Evolutionary conservation across 2,329 filamentous ascomycete species (phyloP).

Genomic region (Falciphora oryzae): DNA sequence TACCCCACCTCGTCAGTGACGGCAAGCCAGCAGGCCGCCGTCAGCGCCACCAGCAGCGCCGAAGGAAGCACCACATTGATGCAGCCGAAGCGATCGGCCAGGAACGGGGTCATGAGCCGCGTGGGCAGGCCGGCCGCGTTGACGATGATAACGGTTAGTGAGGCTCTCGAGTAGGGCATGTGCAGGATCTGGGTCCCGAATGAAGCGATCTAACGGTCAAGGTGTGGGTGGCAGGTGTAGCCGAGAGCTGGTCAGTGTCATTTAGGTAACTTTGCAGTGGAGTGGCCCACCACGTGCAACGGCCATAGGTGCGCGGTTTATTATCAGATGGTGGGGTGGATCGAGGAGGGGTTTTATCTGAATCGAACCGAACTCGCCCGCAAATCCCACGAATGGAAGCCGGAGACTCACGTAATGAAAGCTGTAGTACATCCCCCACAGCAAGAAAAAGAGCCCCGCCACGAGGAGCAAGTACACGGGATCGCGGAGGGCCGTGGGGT

Average conservation of each 20-base stretch:
- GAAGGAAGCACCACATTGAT: constrained; percentile 30
- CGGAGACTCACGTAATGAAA: background rate
- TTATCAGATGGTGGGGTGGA: background rate
- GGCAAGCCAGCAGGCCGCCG: constrained; percentile 47
- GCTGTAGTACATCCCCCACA: constrained; percentile 8
- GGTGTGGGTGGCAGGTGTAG: background rate
- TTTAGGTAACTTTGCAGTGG: background rate
- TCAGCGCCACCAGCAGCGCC: constrained; percentile 43
- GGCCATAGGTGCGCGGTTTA: background rate
- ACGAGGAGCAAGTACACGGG: constrained; percentile 10
- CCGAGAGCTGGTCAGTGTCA: background rate
- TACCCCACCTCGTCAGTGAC: constrained; percentile 34
- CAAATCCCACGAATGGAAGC: background rate
- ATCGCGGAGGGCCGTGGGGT: constrained; percentile 30
- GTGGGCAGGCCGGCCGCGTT: constrained; percentile 16
- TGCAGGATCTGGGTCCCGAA: constrained; percentile 6
- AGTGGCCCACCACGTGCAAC: background rate
- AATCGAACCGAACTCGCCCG: background rate
- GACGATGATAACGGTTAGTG: constrained; percentile 15
- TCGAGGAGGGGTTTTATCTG: background rate
- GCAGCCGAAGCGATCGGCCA: constrained; percentile 16
- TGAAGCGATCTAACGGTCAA: constrained; percentile 5
- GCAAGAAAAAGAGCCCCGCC: constrained; percentile 1
- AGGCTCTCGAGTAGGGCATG: constrained; percentile 23
- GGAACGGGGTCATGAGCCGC: constrained; percentile 21